Percentiles rank a stretch among this genome's conserved stretches.
phyloP scores from a whole-genome alignment of 2,329 filamentous ascomycete genomes.

The Chalaropsis thielavioides region DNA sequence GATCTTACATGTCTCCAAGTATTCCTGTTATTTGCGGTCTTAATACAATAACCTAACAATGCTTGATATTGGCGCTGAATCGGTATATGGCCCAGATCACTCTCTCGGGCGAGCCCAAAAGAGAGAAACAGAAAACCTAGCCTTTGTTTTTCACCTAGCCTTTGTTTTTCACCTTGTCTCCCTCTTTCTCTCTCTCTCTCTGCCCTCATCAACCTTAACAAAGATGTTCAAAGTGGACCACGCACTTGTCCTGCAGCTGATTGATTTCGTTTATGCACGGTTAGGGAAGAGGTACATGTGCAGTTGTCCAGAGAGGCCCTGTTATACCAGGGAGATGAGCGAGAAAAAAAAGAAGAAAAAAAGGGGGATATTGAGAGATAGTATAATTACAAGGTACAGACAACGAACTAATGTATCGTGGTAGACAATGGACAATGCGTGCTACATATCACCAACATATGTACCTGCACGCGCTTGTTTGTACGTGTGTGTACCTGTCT shows the following conservation, averaged over 20 bases:
- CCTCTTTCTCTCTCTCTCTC: too few species aligned
- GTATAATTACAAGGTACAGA: neutral
- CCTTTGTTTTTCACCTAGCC: neutral
- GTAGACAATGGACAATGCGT: neutral
- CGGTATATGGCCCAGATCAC: neutral
- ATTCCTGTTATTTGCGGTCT: too few species aligned
- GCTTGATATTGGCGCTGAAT: neutral
- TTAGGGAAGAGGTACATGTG: neutral
- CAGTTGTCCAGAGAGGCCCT: neutral
- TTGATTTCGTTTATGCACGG: slow-evolving; percentile 17
- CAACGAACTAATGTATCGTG: neutral
- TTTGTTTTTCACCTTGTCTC: neutral
- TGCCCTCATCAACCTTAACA: neutral
- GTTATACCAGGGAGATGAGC: neutral
- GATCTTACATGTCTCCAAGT: too few species aligned
- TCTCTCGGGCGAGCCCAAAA: neutral
- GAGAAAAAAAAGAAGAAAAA: neutral
- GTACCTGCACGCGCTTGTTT: neutral
- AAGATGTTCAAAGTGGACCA: slow-evolving; percentile 5
- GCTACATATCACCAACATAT: neutral
- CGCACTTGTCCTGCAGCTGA: slow-evolving; percentile 1
- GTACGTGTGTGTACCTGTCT: neutral
- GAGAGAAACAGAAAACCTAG: neutral
- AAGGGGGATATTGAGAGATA: neutral
- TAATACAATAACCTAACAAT: neutral